Percentiles rank a stretch among this genome's conserved stretches.
phyloP scores from a whole-genome alignment of 1,284 basidiomycete species.

The Irpex lacteus region DNA sequence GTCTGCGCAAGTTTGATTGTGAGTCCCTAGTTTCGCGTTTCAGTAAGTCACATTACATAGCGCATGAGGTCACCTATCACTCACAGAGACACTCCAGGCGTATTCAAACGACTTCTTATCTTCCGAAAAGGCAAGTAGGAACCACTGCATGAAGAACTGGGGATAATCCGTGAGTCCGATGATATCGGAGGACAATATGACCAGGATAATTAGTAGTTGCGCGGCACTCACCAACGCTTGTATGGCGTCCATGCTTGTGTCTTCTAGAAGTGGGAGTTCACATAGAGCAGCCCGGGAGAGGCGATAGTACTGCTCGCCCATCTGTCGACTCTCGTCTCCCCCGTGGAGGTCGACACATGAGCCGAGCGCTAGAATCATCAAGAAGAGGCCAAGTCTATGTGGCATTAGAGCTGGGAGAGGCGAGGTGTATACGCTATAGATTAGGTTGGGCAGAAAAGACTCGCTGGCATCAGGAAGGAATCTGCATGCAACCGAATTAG shows the following conservation, averaged over 20 bases:
- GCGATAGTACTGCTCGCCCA: conserved; percentile 62
- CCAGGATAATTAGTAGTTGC: conserved; percentile 26
- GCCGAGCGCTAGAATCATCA: conserved; percentile 62
- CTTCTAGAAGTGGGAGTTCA: conserved; percentile 60
- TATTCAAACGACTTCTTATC: conserved; percentile 65
- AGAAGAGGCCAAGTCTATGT: conserved; percentile 57
- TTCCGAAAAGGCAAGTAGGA: conserved; percentile 65
- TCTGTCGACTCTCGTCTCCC: conserved; percentile 34
- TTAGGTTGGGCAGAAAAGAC: conserved; percentile 60
- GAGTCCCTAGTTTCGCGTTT: conserved; percentile 22
- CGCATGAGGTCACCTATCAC: conserved; percentile 38
- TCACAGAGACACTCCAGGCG: conserved; percentile 66
- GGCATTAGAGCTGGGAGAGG: conserved; percentile 55
- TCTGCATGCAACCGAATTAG: conserved; percentile 29
- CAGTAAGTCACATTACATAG: not conserved
- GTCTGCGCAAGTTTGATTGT: conserved; percentile 43
- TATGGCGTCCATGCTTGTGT: conserved; percentile 63
- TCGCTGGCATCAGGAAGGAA: conserved; percentile 66
- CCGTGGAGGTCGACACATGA: conserved; percentile 59
- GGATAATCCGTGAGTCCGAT: conserved; percentile 10
- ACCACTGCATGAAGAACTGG: conserved; percentile 73
- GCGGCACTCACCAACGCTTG: conserved; percentile 55
- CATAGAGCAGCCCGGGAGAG: conserved; percentile 57
- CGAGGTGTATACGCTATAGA: conserved; percentile 61
- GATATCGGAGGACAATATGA: conserved; percentile 42